Evolutionary conservation across 2,329 filamentous ascomycete genomes (phyloP).

Genomic region (Paracorniculantispora psalliotae): DNA sequence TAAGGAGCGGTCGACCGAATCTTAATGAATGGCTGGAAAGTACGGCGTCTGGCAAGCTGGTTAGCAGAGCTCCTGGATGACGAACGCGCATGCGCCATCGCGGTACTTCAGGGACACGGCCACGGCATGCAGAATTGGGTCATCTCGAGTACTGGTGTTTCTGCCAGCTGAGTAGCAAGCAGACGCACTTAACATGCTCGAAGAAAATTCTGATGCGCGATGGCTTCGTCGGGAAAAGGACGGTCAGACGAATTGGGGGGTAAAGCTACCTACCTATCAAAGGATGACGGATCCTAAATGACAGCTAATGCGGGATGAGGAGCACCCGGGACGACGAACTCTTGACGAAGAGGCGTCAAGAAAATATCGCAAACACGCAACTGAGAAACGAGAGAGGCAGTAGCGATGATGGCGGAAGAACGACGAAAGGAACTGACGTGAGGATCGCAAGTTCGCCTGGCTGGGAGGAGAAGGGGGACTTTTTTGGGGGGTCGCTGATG

Average conservation of each 20-base stretch:
- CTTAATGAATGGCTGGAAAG: slow-evolving; percentile 27
- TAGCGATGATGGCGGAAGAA: slow-evolving; percentile 32
- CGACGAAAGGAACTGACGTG: slow-evolving; percentile 20
- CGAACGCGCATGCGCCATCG: background rate
- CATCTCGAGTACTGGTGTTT: background rate
- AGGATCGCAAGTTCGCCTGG: slow-evolving; percentile 16
- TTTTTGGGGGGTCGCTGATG: slow-evolving; percentile 21
- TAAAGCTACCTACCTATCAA: slow-evolving; percentile 9
- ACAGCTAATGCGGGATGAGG: background rate
- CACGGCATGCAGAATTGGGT: background rate
- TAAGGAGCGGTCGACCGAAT: slow-evolving; percentile 32
- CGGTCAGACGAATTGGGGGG: background rate
- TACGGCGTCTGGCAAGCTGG: slow-evolving; percentile 20
- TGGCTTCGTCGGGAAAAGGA: slow-evolving; percentile 1
- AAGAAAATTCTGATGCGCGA: background rate
- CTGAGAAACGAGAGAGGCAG: slow-evolving; percentile 26
- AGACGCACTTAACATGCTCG: background rate
- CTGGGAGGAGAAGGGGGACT: slow-evolving; percentile 20
- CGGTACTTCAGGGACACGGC: background rate
- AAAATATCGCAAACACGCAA: slow-evolving; percentile 12
- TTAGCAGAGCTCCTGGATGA: slow-evolving; percentile 6
- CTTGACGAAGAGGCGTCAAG: slow-evolving; percentile 2
- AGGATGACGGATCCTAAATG: slow-evolving; percentile 11
- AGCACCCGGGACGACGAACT: background rate
- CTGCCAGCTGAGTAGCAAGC: background rate